phyloP scores from a whole-genome alignment of 2,329 filamentous ascomycete species.

The Stylonectria norvegica region DNA sequence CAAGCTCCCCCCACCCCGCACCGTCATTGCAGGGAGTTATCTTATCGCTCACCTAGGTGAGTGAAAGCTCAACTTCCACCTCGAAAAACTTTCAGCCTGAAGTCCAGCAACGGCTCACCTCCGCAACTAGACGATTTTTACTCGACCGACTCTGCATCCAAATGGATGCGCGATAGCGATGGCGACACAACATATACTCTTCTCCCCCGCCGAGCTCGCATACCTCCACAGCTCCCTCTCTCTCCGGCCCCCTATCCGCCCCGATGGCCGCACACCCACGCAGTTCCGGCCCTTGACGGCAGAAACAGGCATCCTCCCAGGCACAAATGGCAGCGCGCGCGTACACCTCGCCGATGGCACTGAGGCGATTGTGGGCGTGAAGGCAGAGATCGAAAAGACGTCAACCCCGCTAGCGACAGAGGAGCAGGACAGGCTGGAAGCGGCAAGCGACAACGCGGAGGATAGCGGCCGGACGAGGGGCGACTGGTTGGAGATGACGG shows the following conservation, averaged over 20 bases:
- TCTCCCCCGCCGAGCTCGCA: conserved; percentile 93
- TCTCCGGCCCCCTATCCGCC: conserved; percentile 78
- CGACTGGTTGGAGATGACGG: conserved; percentile 84
- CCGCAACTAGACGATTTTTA: neutral
- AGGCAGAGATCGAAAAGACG: conserved; percentile 87
- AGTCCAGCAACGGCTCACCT: conserved; percentile 8
- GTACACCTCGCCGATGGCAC: conserved; percentile 94
- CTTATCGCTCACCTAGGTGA: conserved; percentile 35
- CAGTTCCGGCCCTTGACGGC: conserved; percentile 90
- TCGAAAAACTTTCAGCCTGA: conserved; percentile 23
- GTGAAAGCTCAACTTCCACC: conserved; percentile 24
- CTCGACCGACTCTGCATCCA: too few species aligned
- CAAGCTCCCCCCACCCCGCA: conserved; percentile 21
- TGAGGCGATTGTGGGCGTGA: conserved; percentile 92
- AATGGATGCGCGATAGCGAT: too few species aligned
- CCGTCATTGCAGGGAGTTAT: conserved; percentile 19
- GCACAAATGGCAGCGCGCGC: conserved; percentile 86
- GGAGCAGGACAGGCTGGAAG: conserved; percentile 31
- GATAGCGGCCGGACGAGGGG: conserved; percentile 43
- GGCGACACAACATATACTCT: conserved; percentile 67
- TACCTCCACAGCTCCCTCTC: conserved; percentile 88
- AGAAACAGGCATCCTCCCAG: conserved; percentile 84
- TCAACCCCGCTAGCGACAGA: conserved; percentile 25
- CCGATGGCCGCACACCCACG: conserved; percentile 75
- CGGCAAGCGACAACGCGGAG: conserved; percentile 41